Base-by-base conservation (phyloP, 1,139 yeast species). In the Taphrina deformans region DNA sequence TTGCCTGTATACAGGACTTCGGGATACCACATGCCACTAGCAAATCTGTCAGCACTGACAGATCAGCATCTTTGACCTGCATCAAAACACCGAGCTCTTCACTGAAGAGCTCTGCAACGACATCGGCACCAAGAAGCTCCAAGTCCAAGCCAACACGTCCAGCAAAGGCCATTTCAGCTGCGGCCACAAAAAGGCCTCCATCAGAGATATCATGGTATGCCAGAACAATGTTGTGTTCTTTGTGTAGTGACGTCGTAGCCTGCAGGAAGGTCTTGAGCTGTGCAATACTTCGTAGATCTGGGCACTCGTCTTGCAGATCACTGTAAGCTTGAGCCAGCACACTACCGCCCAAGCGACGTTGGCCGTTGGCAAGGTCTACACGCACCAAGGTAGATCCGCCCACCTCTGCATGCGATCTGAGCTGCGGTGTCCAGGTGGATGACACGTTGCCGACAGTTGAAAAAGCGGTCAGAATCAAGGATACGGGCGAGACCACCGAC, bases 151-250 rank as follows among this genome's bases (percentile, higher is more conserved):
- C 99, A 67, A 85, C 83, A 78, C 98, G 87, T 35, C 95, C 92
- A 58, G 99, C 96, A 79, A 95, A 95, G 0, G 97, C 96, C 99
- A 95, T 93, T 79, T 95, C 99, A 50, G 88, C 79, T 58, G 89
- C 79, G 9, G 99, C 87, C 60, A 89, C 86, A 68, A 92, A 79
- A 72, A 92, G 80, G 74, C 99, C 99, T 82, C 99, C 99, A 76
- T 95, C 99, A 24, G 97, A 89, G 74, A 95, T 83, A 77, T 95
- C 99, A 74, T 95, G 99, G 79, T 95, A 95, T 9, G 98, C 90
- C 73, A 87, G 80, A 21, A 95, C 95, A 60, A 82, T 68, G 66
- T 83, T 82, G 62, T 84, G 80, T 55, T 79, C 74, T 72, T 83
- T 81, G 75, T 95, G 99, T 72, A 95, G 81, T 23, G 79, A 82